Conservation (phyloP, 2,329 filamentous ascomycete genomes). For the Coniochaeta hoffmannii region DNA sequence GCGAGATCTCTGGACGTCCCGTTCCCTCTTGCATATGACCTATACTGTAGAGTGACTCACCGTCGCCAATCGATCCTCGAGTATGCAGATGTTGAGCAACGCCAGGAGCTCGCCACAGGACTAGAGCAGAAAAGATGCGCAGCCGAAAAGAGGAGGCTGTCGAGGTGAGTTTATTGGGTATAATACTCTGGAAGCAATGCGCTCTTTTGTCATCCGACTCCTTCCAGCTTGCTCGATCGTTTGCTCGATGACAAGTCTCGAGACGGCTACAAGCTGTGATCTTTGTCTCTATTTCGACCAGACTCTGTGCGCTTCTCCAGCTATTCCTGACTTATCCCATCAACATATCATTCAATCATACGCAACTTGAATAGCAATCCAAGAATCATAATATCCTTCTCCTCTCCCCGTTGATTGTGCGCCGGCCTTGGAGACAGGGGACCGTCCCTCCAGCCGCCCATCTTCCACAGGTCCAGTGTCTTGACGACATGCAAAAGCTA, state of each 20-base stretch:
- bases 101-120: constrained; percentile 6
- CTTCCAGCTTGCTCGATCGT: not conserved
- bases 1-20: constrained; percentile 6
- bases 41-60: constrained; percentile 21
- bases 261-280: not conserved
- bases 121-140: constrained; percentile 10
- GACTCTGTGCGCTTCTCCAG: not conserved
- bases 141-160: constrained; percentile 6
- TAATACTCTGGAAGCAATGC: not conserved
- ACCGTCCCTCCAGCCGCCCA: not conserved
- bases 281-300: not conserved
- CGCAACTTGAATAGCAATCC: not conserved
- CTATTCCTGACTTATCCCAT: not conserved
- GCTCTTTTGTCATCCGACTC: not conserved
- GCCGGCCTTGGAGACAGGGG: not conserved
- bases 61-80: constrained; percentile 19
- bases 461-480: not conserved
- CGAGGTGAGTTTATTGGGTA: constrained; percentile 2
- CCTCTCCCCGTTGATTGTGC: not conserved
- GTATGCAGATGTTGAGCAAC: constrained; percentile 15
- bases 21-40: constrained; percentile 11
- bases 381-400: not conserved
- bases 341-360: not conserved
- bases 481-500: constrained; percentile 39
- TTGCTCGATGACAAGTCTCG: not conserved